Conservation (phyloP, 2,329 filamentous ascomycete genomes). For the Macrophomina phaseolina region DNA sequence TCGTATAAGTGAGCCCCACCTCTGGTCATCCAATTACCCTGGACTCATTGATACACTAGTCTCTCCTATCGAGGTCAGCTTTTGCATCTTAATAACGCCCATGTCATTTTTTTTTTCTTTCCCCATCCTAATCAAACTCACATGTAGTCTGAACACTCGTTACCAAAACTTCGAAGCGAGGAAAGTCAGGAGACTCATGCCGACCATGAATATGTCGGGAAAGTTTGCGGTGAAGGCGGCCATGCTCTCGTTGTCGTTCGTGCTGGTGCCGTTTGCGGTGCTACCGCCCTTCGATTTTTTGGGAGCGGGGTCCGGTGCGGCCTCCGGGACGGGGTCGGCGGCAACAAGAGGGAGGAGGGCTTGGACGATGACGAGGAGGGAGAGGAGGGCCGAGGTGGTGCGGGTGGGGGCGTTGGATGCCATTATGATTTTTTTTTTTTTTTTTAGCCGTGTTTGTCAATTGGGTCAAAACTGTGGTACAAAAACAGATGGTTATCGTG, state of each 20-base stretch:
- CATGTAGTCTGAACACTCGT: neutral
- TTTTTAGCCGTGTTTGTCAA: neutral
- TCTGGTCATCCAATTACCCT: no score
- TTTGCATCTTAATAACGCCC: no score
- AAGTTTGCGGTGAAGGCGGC: neutral
- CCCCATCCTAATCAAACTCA: neutral
- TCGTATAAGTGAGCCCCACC: no score
- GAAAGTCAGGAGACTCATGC: constrained; percentile 5
- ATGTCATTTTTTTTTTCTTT: no score
- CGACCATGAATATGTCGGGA: neutral
- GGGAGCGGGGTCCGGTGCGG: neutral
- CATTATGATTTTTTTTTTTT: neutral
- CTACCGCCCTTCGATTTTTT: neutral
- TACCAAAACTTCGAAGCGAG: neutral
- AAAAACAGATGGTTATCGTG: no score
- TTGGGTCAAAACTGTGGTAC: no score
- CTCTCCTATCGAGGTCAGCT: no score
- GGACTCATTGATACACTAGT: no score
- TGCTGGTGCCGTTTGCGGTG: neutral
- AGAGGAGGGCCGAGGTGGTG: neutral
- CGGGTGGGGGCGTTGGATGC: neutral
- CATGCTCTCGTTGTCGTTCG: neutral
- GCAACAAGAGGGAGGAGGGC: neutral
- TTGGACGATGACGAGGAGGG: constrained; percentile 14
- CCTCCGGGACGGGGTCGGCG: constrained; percentile 4